These are phyloP conservation scores for Effrenium voratum DNA, from an alignment of 73 alveolate genomes.

Conservation along the genomic window DNA sequence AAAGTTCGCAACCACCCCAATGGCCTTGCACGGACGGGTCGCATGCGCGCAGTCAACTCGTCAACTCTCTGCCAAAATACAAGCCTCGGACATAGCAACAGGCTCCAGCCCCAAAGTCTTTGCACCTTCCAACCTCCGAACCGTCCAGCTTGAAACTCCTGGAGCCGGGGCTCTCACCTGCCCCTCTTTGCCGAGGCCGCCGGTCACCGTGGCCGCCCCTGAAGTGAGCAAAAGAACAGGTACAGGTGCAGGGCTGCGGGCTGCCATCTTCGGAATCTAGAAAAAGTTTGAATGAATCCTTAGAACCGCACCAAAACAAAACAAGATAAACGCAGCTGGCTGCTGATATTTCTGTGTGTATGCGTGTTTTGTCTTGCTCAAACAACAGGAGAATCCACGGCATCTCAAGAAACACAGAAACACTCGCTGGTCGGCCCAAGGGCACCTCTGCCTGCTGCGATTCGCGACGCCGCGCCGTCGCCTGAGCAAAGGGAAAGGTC, in stretches of 20 bases:
- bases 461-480: conserved; percentile 51
- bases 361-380: too few species aligned
- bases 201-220: conserved; percentile 29
- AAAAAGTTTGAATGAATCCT: too few species aligned
- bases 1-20: conserved; percentile 61
- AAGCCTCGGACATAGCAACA: background rate
- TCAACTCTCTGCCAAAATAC: background rate
- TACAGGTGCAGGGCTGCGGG: background rate
- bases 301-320: too few species aligned
- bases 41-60: background rate
- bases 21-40: conserved; percentile 25
- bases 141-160: background rate
- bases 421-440: too few species aligned
- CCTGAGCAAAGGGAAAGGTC: background rate
- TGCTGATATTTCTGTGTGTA: background rate
- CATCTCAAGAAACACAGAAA: too few species aligned
- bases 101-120: too few species aligned
- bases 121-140: background rate
- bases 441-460: conserved; percentile 14
- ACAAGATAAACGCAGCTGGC: too few species aligned
- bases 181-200: conserved; percentile 52
- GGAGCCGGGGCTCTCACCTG: too few species aligned
- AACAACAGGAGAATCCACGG: too few species aligned
- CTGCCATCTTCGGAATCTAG: background rate
- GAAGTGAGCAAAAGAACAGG: background rate